phyloP scores from a whole-genome alignment of 305 asterid genomes.

The Andrographis paniculata region DNA sequence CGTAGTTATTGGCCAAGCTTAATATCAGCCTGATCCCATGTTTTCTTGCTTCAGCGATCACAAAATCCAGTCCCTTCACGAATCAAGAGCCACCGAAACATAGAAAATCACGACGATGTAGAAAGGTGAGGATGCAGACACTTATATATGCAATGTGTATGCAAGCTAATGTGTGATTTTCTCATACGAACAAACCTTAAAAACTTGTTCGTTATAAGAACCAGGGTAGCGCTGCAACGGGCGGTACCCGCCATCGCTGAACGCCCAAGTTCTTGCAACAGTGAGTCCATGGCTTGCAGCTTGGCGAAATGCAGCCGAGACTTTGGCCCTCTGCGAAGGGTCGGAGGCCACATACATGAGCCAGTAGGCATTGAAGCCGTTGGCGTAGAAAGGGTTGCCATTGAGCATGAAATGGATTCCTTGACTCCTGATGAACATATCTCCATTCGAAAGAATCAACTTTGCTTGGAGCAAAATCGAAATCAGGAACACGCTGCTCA shows the following conservation, averaged over 20 bases:
- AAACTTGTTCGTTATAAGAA: constrained; percentile 56
- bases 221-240: constrained; percentile 67
- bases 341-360: constrained; percentile 74
- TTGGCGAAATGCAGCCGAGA: constrained; percentile 56
- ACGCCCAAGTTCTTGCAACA: constrained; percentile 89
- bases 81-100: neutral
- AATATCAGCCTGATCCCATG: constrained; percentile 63
- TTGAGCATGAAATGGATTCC: constrained; percentile 60
- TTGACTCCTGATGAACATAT: constrained; percentile 44
- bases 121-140: too few relatives aligned
- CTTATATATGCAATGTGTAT: too few relatives aligned
- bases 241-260: constrained; percentile 69
- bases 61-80: constrained; percentile 87
- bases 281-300: constrained; percentile 69
- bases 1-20: constrained; percentile 78
- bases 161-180: too few relatives aligned
- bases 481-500: constrained; percentile 21
- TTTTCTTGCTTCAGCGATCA: constrained; percentile 66
- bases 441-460: constrained; percentile 27
- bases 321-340: constrained; percentile 54
- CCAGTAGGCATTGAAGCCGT: constrained; percentile 95
- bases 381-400: constrained; percentile 60
- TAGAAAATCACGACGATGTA: too few relatives aligned
- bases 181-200: constrained; percentile 43
- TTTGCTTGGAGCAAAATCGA: constrained; percentile 35